phyloP scores from a whole-genome alignment of 768 basidiomycete genomes.

The Hericium erinaceus region DNA sequence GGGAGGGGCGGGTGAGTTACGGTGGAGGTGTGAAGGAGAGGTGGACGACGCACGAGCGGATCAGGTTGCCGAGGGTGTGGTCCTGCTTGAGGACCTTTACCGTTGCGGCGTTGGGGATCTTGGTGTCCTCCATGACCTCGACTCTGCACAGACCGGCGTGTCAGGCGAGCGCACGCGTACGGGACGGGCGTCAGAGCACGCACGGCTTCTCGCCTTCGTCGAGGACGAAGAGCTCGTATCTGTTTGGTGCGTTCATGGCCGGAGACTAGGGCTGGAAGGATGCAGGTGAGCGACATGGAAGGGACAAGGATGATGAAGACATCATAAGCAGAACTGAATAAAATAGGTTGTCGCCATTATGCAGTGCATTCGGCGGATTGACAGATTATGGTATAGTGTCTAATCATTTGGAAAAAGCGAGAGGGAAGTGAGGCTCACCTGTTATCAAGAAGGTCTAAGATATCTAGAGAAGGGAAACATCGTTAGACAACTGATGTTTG shows the following conservation, averaged over 20 bases:
- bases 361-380: constrained; percentile 40
- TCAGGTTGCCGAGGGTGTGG: constrained; percentile 93
- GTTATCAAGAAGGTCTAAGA: neutral
- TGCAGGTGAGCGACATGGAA: neutral
- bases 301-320: neutral
- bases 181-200: constrained; percentile 27
- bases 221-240: constrained; percentile 84
- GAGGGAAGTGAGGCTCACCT: constrained; percentile 2
- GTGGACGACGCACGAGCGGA: constrained; percentile 69
- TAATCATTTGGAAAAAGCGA: constrained; percentile 23
- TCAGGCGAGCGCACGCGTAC: constrained; percentile 4
- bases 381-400: constrained; percentile 33
- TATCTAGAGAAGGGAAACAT: neutral
- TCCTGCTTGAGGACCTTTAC: constrained; percentile 94
- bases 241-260: constrained; percentile 87
- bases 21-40: neutral
- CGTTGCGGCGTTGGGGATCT: constrained; percentile 95
- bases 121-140: constrained; percentile 89
- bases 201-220: constrained; percentile 93
- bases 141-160: constrained; percentile 41
- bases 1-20: neutral
- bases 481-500: neutral
- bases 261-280: neutral
- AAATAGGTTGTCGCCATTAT: constrained; percentile 20
- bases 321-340: constrained; percentile 18